Base-by-base conservation (phyloP, 371 early-diverging fungal genomes). In the Thermomucor indicae-seudaticae region DNA sequence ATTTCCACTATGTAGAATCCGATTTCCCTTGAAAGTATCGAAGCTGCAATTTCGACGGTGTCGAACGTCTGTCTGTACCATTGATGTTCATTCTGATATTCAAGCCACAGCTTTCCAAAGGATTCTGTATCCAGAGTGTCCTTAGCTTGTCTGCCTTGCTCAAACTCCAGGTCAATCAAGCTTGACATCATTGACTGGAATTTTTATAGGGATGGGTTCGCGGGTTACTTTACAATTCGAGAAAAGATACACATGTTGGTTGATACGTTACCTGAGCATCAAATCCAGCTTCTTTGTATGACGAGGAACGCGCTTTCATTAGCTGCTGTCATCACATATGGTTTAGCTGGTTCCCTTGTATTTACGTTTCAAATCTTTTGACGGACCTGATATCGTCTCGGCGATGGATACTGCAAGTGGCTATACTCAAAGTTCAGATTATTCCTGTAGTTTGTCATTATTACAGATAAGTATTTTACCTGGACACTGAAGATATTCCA, bases 21-120 rank as follows among this genome's bases (percentile, higher is more conserved):
- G 64, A 64, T 64, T 37, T 46, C 32, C 6, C 3, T 8, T 11
- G 27, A 27, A 45, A 42, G 43, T 43, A 45, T 25, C 5, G 10
- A 5, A 10, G 37, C 3, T 10, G 37, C 37, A 37, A 37, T 19
- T 37, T 37, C 5, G 23, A 47, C 19, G 24, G 50, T 14, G 47
- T 52, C 35, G 49, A 47, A 47, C 0, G 48, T 41, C 50, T 51
- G 35, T 55, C 46, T 17, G 16, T 34, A 4, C 23, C 48, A 12
- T 54, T 58, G 31, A 4, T 53, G 29, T 39, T 65, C 62, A 28
- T 39, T 17, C 6, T 48, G 1, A 39, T 52, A 64, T 8, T 55
- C 30, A 2, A 61, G 32, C 70, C 70, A 70, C 3, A 61, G 42
- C 8, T 50, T 27, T 1, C 70, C 70, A 61, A 70, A 68, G 4